A percentile compares a stretch with the other conserved stretches of the same genome.
phyloP scores from a whole-genome alignment of 2,329 filamentous ascomycete genomes.

The Phialophora macrospora region DNA sequence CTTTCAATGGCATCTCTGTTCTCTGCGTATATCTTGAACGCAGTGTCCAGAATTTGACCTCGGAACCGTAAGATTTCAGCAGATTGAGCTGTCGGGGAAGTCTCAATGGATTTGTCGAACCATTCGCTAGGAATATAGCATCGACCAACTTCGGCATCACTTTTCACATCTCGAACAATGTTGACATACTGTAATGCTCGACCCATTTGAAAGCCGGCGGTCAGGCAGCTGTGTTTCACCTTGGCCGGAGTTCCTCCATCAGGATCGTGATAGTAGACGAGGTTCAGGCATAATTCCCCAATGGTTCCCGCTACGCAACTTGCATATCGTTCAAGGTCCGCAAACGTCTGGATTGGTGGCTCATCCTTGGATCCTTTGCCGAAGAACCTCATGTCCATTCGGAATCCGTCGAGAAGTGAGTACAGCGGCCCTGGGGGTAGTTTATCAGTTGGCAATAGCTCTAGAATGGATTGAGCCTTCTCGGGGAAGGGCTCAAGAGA shows the following conservation, averaged over 20 bases:
- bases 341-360: slow-evolving; percentile 64
- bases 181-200: slow-evolving; percentile 78
- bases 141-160: slow-evolving; percentile 67
- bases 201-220: slow-evolving; percentile 69
- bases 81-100: slow-evolving; percentile 35
- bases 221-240: slow-evolving; percentile 52
- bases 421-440: slow-evolving; percentile 65
- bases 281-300: slow-evolving; percentile 68
- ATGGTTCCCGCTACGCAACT: slow-evolving; percentile 74
- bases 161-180: slow-evolving; percentile 73
- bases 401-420: slow-evolving; percentile 69
- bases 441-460: slow-evolving; percentile 63
- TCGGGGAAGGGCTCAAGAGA: slow-evolving; percentile 56
- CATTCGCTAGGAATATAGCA: slow-evolving; percentile 71
- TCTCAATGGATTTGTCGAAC: slow-evolving; percentile 63
- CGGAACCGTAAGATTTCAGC: slow-evolving; percentile 49
- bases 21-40: slow-evolving; percentile 64
- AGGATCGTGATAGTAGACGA: slow-evolving; percentile 64
- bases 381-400: slow-evolving; percentile 67
- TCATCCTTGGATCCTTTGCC: slow-evolving; percentile 33
- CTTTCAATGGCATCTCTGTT: slow-evolving; percentile 63
- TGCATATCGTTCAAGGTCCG: slow-evolving; percentile 66
- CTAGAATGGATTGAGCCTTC: slow-evolving; percentile 59
- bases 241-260: slow-evolving; percentile 39
- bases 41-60: slow-evolving; percentile 61